A percentile compares a stretch with the other conserved stretches of the same genome.
Evolutionary conservation across 768 basidiomycete species (phyloP).

Genomic region (Nidularia sp.): DNA sequence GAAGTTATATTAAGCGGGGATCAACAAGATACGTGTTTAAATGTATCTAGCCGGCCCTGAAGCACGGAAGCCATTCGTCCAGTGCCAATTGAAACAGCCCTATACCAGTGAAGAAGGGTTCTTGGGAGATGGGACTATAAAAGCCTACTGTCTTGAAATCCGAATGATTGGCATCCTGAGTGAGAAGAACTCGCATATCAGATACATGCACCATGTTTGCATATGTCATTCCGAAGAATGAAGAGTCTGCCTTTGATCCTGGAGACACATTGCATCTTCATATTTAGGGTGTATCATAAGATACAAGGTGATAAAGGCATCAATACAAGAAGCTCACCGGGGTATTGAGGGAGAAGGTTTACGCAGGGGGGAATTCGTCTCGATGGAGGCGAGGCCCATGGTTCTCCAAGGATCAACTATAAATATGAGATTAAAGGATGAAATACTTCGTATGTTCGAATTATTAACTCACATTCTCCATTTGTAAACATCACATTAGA

Average conservation of each 20-base stretch:
- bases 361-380: conserved; percentile 39
- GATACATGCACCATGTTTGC: conserved; percentile 46
- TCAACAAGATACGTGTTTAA: not conserved
- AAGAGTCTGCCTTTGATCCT: conserved; percentile 1
- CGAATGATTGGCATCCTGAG: conserved; percentile 42
- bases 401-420: conserved; percentile 50
- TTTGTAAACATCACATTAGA: conserved; percentile 45
- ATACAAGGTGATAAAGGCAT: not conserved
- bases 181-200: conserved; percentile 42
- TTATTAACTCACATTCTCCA: conserved; percentile 36
- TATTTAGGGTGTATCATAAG: conserved; percentile 10
- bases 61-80: conserved; percentile 47
- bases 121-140: conserved; percentile 42
- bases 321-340: conserved; percentile 16
- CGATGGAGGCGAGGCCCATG: conserved; percentile 46
- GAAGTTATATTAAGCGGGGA: not conserved
- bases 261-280: conserved; percentile 29
- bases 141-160: conserved; percentile 47
- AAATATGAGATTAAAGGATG: not conserved
- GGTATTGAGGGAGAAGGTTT: conserved; percentile 32
- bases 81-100: conserved; percentile 41
- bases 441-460: not conserved
- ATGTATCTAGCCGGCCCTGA: conserved; percentile 4
- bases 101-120: conserved; percentile 43
- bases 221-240: conserved; percentile 45